phyloP scores from a whole-genome alignment of 2,329 filamentous ascomycete species.

The Aureobasidium leucospermi region DNA sequence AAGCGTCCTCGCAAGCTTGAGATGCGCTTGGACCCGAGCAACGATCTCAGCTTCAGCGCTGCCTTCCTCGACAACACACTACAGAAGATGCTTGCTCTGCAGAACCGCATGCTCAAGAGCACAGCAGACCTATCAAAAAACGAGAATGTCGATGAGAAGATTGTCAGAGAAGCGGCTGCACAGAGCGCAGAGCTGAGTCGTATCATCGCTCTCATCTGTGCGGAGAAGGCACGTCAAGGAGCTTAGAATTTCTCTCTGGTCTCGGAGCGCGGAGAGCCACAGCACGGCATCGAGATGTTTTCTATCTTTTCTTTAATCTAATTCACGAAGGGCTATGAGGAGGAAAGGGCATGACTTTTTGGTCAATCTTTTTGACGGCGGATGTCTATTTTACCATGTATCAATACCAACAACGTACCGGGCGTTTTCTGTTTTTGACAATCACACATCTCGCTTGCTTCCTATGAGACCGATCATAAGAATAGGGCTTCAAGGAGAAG shows the following conservation, averaged over 20 bases:
- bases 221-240: conserved; percentile 45
- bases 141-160: conserved; percentile 38
- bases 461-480: not conserved
- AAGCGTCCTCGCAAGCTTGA: conserved; percentile 44
- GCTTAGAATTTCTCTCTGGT: conserved; percentile 20
- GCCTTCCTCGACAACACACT: conserved; percentile 48
- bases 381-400: not conserved
- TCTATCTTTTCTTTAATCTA: not conserved
- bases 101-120: conserved; percentile 44
- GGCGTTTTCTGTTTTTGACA: not conserved
- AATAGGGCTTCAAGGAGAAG: not conserved
- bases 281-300: conserved; percentile 5
- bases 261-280: conserved; percentile 8
- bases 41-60: conserved; percentile 42
- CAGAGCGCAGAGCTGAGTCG: conserved; percentile 42
- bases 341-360: not conserved
- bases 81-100: conserved; percentile 42
- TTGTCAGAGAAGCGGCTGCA: conserved; percentile 43
- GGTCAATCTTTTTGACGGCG: not conserved
- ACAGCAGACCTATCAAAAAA: conserved; percentile 39
- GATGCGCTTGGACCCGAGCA: conserved; percentile 36
- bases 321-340: not conserved
- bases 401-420: not conserved
- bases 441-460: not conserved
- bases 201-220: conserved; percentile 46